A percentile compares a stretch with the other conserved stretches of the same genome.
Conservation (phyloP, 2,329 filamentous ascomycete species). For the Fulvia fulva region DNA sequence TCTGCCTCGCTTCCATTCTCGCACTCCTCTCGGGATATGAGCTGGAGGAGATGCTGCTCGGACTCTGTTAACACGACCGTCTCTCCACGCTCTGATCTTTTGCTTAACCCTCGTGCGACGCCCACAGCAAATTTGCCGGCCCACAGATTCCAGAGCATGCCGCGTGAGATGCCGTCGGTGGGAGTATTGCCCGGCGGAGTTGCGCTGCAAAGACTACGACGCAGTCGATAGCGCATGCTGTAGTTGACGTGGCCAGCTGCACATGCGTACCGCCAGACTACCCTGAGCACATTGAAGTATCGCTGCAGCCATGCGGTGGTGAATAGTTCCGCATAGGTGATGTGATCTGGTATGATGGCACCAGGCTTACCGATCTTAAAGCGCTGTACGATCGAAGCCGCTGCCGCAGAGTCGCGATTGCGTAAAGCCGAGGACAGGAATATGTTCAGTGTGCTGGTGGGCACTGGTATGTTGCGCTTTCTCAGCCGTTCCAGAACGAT, state of each 20-base stretch:
- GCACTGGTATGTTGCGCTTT: not conserved
- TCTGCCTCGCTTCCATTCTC: not conserved
- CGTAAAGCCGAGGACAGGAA: conserved; percentile 22
- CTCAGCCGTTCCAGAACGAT: conserved; percentile 19
- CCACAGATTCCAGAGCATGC: conserved; percentile 17
- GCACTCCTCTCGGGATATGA: not conserved
- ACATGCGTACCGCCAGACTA: conserved; percentile 35
- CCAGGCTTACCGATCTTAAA: conserved; percentile 13
- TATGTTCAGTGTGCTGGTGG: conserved; percentile 22
- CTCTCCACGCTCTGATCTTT: not conserved
- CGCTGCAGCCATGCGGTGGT: conserved; percentile 22
- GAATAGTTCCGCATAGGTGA: conserved; percentile 24
- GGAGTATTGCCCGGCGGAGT: not conserved
- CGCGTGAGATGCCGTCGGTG: not conserved
- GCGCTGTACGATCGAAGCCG: conserved; percentile 16
- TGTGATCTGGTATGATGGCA: conserved; percentile 8
- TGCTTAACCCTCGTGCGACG: not conserved
- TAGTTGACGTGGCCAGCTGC: conserved; percentile 20
- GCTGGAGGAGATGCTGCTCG: not conserved
- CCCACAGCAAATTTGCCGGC: conserved; percentile 27
- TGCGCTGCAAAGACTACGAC: conserved; percentile 8
- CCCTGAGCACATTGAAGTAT: conserved; percentile 29
- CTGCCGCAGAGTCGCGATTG: conserved; percentile 13
- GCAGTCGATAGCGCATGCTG: conserved; percentile 12
- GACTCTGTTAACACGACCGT: not conserved